Evolutionary conservation across 768 basidiomycete genomes (phyloP).

Genomic region (Psilocybe tampanensis): DNA sequence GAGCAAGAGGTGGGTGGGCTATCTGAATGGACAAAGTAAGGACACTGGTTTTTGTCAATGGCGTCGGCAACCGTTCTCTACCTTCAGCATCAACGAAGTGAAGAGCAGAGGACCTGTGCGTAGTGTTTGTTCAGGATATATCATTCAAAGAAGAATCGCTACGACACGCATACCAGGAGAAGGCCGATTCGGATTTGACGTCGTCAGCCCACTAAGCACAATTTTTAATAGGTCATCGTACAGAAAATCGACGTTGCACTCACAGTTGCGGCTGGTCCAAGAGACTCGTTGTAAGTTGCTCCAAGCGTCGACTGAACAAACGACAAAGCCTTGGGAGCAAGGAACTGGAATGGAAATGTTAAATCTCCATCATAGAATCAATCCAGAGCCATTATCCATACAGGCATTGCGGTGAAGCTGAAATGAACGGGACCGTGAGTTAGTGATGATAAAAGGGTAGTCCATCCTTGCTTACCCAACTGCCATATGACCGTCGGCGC

Average conservation of each 20-base stretch:
- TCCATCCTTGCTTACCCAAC: not conserved
- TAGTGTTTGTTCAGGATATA: not conserved
- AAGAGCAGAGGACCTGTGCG: slow-evolving; percentile 37
- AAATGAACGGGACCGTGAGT: not conserved
- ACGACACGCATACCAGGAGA: slow-evolving; percentile 32
- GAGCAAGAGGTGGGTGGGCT: slow-evolving; percentile 50
- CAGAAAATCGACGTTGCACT: not conserved
- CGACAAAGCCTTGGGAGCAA: slow-evolving; percentile 45
- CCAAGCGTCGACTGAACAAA: slow-evolving; percentile 49
- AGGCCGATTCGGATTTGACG: slow-evolving; percentile 39
- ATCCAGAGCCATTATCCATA: not conserved
- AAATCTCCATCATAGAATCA: not conserved
- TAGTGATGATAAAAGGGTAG: too few species aligned
- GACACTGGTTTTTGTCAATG: not conserved
- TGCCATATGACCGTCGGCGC: not conserved
- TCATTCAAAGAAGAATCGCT: not conserved
- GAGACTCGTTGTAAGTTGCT: slow-evolving; percentile 40
- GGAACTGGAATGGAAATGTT: slow-evolving; percentile 36
- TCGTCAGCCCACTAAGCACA: slow-evolving; percentile 51
- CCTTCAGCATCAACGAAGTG: slow-evolving; percentile 56
- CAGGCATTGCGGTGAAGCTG: slow-evolving; percentile 1
- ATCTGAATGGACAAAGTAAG: slow-evolving; percentile 23
- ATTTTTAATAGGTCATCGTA: not conserved
- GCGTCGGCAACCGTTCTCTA: slow-evolving; percentile 9
- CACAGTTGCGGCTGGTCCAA: slow-evolving; percentile 52